Conservation (phyloP, 805 yeast species). For the Cyberlindnera sargentensis region DNA sequence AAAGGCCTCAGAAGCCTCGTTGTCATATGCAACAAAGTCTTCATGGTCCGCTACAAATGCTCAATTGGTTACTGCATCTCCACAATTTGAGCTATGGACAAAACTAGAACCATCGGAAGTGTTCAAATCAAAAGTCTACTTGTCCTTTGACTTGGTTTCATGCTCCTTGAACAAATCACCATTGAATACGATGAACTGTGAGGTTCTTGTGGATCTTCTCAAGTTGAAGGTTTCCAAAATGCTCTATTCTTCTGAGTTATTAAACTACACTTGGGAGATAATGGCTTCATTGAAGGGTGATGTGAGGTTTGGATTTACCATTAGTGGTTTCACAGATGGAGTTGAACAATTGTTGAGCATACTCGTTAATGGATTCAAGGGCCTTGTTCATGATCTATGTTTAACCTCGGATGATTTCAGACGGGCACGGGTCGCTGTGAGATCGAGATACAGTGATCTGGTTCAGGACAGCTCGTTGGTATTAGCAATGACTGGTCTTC, state of each 20-base stretch:
- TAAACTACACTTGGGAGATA: constrained; percentile 53
- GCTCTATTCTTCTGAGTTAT: constrained; percentile 47
- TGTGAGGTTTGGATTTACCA: constrained; percentile 42
- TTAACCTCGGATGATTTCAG: constrained; percentile 32
- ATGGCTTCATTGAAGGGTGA: constrained; percentile 49
- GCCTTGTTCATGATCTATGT: constrained; percentile 10
- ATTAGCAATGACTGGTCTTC: constrained; percentile 42
- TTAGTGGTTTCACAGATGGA: constrained; percentile 45
- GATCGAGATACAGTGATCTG: constrained; percentile 41
- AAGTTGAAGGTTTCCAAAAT: constrained; percentile 31
- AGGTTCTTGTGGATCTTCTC: constrained; percentile 44
- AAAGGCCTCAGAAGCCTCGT: constrained; percentile 24
- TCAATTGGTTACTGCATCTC: constrained; percentile 27
- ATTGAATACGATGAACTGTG: constrained; percentile 38
- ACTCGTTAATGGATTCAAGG: constrained; percentile 28
- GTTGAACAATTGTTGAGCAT: constrained; percentile 27
- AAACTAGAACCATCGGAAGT: constrained; percentile 29
- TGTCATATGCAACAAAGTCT: constrained; percentile 28
- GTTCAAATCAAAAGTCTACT: constrained; percentile 27
- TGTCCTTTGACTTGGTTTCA: constrained; percentile 41
- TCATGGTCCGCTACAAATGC: constrained; percentile 28
- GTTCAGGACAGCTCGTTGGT: constrained; percentile 37
- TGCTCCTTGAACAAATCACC: constrained; percentile 28
- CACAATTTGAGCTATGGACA: constrained; percentile 45
- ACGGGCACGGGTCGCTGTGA: constrained; percentile 39